A percentile compares a stretch with the other conserved stretches of the same genome.
Evolutionary conservation across 208 protist genomes (phyloP).

Genomic region (Trypanosoma melophagium): DNA sequence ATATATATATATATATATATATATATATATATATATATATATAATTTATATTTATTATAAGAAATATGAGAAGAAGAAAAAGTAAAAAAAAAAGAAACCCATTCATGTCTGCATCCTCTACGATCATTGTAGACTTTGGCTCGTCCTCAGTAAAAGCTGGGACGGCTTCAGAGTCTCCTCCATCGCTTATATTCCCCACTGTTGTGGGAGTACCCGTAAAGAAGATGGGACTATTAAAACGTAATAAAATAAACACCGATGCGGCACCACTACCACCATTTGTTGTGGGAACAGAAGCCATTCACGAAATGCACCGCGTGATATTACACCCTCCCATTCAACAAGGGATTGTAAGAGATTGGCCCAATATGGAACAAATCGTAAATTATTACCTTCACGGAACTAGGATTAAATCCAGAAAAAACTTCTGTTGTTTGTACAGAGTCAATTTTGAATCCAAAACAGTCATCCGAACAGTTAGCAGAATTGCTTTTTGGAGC

Average conservation of each 20-base stretch:
- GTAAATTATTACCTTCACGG: constrained; percentile 38
- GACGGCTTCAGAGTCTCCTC: constrained; percentile 14
- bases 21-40: too few relatives aligned
- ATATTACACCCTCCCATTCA: constrained; percentile 31
- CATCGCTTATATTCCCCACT: constrained; percentile 23
- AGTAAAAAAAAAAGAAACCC: neutral
- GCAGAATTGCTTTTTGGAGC: constrained; percentile 92
- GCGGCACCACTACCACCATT: constrained; percentile 9
- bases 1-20: too few relatives aligned
- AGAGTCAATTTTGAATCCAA: constrained; percentile 92
- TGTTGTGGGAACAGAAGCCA: constrained; percentile 18
- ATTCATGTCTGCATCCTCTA: neutral
- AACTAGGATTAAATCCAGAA: constrained; percentile 36
- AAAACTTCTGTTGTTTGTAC: constrained; percentile 77
- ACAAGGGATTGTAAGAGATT: constrained; percentile 50
- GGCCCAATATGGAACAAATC: constrained; percentile 61
- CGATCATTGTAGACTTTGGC: constrained; percentile 25
- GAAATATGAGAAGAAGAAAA: constrained; percentile 9
- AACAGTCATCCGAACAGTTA: constrained; percentile 82
- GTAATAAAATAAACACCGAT: constrained; percentile 3
- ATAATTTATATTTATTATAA: constrained; percentile 13
- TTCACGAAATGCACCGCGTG: constrained; percentile 20
- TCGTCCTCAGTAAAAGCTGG: constrained; percentile 20
- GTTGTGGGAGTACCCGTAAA: constrained; percentile 16
- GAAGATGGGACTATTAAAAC: constrained; percentile 17